Base-by-base conservation (phyloP, 1,139 yeast genomes). In the Saccharomyces hybrid region DNA sequence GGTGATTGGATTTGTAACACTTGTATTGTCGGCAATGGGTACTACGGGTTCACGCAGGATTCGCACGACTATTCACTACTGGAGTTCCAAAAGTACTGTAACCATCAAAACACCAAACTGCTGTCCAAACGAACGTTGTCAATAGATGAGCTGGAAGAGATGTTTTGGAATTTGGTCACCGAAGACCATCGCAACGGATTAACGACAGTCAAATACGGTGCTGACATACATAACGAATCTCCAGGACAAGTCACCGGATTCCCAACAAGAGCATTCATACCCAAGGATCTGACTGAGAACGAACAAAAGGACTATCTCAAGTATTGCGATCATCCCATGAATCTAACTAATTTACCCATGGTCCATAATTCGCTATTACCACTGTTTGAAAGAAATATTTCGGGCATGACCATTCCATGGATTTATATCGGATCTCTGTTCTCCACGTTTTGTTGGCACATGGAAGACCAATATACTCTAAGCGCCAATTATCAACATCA, bases 381-480 rank as follows among this genome's bases (percentile, higher is more conserved):
- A 57, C 79, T 78, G 62, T 77, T 84, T 56, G 78, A 79, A 59
- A 78, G 81, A 32, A 77, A 81, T 48, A 85, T 86, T 1, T 82
- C 90, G 0, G 95, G 95, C 1, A 86, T 86, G 91, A 86, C 93
- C 0, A 77, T 84, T 6, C 95, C 95, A 1, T 86, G 95, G 95
- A 75, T 86, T 8, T 86, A 86, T 62, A 77, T 86, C 28, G 95
- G 95, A 0, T 84, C 88, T 1, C 73, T 85, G 42, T 78, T 85
- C 59, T 82, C 88, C 2, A 86, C 95, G 0, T 86, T 86, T 64
- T 86, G 95, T 67, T 86, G 95, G 95, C 95, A 86, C 67, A 85
- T 86, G 52, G 95, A 86, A 63, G 95, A 86, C 67, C 93, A 86
- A 66, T 85, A 84, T 65, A 85, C 93, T 0, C 69, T 85, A 54